Percentiles rank a stretch among this genome's conserved stretches.
phyloP scores from a whole-genome alignment of 2,329 filamentous ascomycete genomes.

The Diaporthe sp. region DNA sequence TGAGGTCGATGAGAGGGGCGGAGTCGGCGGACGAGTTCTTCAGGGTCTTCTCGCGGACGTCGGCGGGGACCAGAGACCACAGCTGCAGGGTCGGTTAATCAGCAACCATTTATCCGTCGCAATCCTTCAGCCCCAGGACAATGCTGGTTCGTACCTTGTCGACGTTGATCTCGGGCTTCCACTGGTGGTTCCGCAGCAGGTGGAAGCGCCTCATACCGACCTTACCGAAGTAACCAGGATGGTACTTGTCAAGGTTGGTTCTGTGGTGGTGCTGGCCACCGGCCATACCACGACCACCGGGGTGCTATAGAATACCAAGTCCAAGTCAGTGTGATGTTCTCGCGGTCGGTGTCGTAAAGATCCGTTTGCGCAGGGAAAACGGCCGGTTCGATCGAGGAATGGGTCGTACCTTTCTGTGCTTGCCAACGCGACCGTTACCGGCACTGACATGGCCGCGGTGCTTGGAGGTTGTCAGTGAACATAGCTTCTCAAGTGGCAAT shows the following conservation, averaged over 20 bases:
- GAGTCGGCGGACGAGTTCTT: conserved; percentile 85
- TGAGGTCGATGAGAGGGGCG: conserved; percentile 97
- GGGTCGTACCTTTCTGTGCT: conserved; percentile 84
- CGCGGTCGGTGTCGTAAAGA: not conserved
- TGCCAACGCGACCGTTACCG: conserved; percentile 98
- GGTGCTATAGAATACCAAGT: conserved; percentile 57
- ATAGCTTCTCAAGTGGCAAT: not conserved
- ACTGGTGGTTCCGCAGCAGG: conserved; percentile 95
- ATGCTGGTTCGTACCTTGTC: conserved; percentile 82
- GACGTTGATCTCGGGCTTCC: conserved; percentile 98
- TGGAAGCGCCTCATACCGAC: conserved; percentile 97
- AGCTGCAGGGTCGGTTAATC: conserved; percentile 69
- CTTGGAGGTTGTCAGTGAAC: conserved; percentile 52
- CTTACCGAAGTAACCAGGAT: conserved; percentile 99
- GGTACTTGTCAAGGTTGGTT: conserved; percentile 88
- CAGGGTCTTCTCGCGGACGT: conserved; percentile 95
- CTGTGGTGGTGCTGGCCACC: conserved; percentile 99
- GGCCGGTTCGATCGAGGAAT: conserved; percentile 3
- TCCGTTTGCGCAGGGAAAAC: not conserved
- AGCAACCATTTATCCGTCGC: conserved; percentile 44
- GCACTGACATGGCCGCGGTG: conserved; percentile 98
- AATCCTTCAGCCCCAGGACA: not conserved
- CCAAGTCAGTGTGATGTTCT: not conserved
- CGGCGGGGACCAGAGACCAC: conserved; percentile 92
- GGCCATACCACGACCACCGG: conserved; percentile 87